A percentile compares a stretch with the other conserved stretches of the same genome.
Evolutionary conservation across 2,329 filamentous ascomycete genomes (phyloP).

Genomic region (Tolypocladium amazonense): DNA sequence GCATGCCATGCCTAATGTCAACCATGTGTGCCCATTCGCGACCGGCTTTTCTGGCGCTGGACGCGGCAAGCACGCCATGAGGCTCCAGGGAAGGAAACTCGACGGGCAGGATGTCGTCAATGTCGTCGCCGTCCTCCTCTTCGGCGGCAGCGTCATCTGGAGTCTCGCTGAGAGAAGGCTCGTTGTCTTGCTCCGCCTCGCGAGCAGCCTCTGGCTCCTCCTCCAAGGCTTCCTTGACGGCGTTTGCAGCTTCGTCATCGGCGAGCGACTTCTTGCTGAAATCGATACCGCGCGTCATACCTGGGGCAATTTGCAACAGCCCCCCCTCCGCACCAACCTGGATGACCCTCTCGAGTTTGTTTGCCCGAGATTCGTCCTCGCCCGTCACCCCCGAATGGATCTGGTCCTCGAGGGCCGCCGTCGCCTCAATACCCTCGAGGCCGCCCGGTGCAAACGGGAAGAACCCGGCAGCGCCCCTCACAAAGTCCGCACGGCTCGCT

Average conservation of each 20-base stretch:
- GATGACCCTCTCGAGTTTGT: slow-evolving; percentile 73
- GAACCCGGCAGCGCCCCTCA: slow-evolving; percentile 84
- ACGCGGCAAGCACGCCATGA: slow-evolving; percentile 62
- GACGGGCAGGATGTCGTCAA: slow-evolving; percentile 79
- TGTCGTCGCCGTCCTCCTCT: slow-evolving; percentile 47
- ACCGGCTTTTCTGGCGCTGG: slow-evolving; percentile 61
- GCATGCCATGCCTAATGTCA: slow-evolving; percentile 82
- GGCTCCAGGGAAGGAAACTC: slow-evolving; percentile 91
- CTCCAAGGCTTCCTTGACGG: slow-evolving; percentile 55
- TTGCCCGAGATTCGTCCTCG: slow-evolving; percentile 32
- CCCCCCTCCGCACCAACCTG: slow-evolving; percentile 68
- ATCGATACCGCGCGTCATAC: slow-evolving; percentile 67
- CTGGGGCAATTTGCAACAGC: slow-evolving; percentile 72
- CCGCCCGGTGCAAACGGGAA: slow-evolving; percentile 91
- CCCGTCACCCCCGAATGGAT: slow-evolving; percentile 41
- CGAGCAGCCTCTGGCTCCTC: slow-evolving; percentile 34
- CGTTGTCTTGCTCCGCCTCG: slow-evolving; percentile 16
- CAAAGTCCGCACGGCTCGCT: slow-evolving; percentile 78
- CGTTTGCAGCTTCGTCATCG: slow-evolving; percentile 53
- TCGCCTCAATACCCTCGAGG: slow-evolving; percentile 74
- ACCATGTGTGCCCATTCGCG: slow-evolving; percentile 98
- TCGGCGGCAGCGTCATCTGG: slow-evolving; percentile 19
- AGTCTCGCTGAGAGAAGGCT: slow-evolving; percentile 9
- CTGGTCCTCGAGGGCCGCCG: slow-evolving; percentile 75
- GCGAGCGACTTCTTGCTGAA: slow-evolving; percentile 48